A percentile compares a stretch with the other conserved stretches of the same genome.
phyloP scores from a whole-genome alignment of 768 basidiomycete genomes.

The Termitomyces heimii region DNA sequence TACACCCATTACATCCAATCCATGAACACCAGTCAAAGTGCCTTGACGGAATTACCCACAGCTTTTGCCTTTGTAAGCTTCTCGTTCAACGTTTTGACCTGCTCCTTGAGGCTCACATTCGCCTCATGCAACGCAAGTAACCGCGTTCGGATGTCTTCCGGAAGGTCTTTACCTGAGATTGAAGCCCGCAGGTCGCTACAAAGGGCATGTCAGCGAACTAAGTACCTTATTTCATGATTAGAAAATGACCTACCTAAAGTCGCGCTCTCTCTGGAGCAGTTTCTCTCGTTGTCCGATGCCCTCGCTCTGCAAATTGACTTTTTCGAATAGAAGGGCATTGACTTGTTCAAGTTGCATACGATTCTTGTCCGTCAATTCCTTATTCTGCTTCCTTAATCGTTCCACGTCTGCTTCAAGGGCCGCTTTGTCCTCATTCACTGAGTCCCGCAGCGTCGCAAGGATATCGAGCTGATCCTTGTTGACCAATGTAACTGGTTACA shows the following conservation, averaged over 20 bases:
- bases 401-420: slow-evolving; percentile 65
- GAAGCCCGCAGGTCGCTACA: slow-evolving; percentile 71
- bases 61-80: slow-evolving; percentile 77
- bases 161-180: slow-evolving; percentile 71
- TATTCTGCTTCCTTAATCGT: slow-evolving; percentile 58
- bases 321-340: slow-evolving; percentile 81
- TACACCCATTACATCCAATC: slow-evolving; percentile 20
- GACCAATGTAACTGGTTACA: slow-evolving; percentile 71
- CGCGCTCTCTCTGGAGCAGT: slow-evolving; percentile 81
- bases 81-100: slow-evolving; percentile 63
- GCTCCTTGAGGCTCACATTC: slow-evolving; percentile 63
- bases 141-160: slow-evolving; percentile 76
- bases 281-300: slow-evolving; percentile 86
- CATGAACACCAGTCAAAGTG: not conserved
- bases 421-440: slow-evolving; percentile 83
- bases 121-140: slow-evolving; percentile 76
- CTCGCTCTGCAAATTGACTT: slow-evolving; percentile 84
- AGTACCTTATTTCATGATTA: not conserved
- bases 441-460: slow-evolving; percentile 77
- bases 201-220: not conserved
- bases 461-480: slow-evolving; percentile 94
- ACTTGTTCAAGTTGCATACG: slow-evolving; percentile 89
- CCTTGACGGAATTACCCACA: slow-evolving; percentile 30
- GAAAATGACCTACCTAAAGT: slow-evolving; percentile 59
- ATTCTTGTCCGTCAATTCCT: slow-evolving; percentile 75